Base-by-base conservation (phyloP, 176 grass and related monocot genomes). In the Themeda triandra region DNA sequence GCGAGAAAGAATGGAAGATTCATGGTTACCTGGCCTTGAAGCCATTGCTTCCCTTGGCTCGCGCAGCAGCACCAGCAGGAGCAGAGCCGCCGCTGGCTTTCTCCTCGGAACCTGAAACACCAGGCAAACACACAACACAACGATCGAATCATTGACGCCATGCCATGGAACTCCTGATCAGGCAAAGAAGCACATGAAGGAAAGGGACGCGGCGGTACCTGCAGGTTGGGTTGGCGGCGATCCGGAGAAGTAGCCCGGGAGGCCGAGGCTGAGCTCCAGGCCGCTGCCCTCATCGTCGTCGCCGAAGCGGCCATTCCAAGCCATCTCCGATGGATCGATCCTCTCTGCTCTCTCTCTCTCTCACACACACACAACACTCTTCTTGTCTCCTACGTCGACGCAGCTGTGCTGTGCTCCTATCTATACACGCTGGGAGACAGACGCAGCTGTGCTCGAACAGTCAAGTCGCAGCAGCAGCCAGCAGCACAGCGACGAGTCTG, bases 261-360 rank as follows among this genome's bases (percentile, higher is more conserved):
- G 71, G 6, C 75, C 87, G 2, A 97, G 89, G 83, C 94, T 92
- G 19, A 94, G 87, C 92, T 92, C 92, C 6, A 94, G 87, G 42
- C 85, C 87, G 15, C 65, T 92, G 58, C 87, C 91, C 27, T 93
- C 92, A 17, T 72, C 85, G 6, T 71, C 84, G 23, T 71, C 80
- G 46, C 86, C 69, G 69, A 91, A 89, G 14, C 94, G 67, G 14
- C 94, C 87, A 27, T 85, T 91, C 88, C 79, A 80, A 80, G 82
- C 81, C 84, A 87, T 91, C 75, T 77, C 63, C 28, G 11, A 41
- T 41, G 1, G 7, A 66, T 29, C 6, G 13, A 30, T 62, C 15
- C 63, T 35, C 24, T 4, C 67, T 28, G 24, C 24, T 13, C 10
- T 6, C 0, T 25, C 10, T 24, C 21, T 24, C 58, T 25, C 56